phyloP scores from a whole-genome alignment of 306 rosid species.

The Alnus glutinosa region DNA sequence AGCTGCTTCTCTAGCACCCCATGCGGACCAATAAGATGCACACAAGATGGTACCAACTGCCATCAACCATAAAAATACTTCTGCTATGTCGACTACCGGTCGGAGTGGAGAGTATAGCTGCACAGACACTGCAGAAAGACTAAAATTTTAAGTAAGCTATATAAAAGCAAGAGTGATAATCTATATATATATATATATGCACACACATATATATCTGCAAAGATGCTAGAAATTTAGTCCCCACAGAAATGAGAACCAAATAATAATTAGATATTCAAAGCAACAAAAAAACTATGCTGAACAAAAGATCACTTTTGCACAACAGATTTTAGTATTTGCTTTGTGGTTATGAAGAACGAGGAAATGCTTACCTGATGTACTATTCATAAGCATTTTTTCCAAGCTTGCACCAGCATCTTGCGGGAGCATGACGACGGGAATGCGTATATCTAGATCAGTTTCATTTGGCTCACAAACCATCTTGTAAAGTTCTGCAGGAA shows the following conservation, averaged over 20 bases:
- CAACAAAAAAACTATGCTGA: slow-evolving; percentile 12
- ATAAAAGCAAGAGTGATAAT: slow-evolving; percentile 1
- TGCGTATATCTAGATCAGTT: slow-evolving; percentile 73
- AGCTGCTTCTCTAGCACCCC: slow-evolving; percentile 78
- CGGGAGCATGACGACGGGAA: slow-evolving; percentile 94
- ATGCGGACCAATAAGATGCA: slow-evolving; percentile 98
- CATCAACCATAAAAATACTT: slow-evolving; percentile 95
- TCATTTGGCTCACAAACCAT: slow-evolving; percentile 92
- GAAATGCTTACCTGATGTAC: slow-evolving; percentile 57
- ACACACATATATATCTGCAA: neutral
- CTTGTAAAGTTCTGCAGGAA: slow-evolving; percentile 85
- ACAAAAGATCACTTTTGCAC: neutral
- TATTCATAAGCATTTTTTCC: slow-evolving; percentile 57
- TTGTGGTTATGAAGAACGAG: slow-evolving; percentile 15
- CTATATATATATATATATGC: no score
- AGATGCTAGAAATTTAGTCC: neutral
- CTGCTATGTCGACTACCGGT: slow-evolving; percentile 86
- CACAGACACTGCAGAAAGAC: slow-evolving; percentile 73
- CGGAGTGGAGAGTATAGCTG: slow-evolving; percentile 86
- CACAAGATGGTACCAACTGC: slow-evolving; percentile 88
- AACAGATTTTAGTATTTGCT: neutral
- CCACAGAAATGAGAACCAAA: neutral
- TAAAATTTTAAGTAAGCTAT: slow-evolving; percentile 2
- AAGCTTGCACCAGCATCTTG: slow-evolving; percentile 82
- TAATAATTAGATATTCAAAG: slow-evolving; percentile 2